Conservation (phyloP, 345 rosid genomes). For the Citrus mangshanensis region DNA sequence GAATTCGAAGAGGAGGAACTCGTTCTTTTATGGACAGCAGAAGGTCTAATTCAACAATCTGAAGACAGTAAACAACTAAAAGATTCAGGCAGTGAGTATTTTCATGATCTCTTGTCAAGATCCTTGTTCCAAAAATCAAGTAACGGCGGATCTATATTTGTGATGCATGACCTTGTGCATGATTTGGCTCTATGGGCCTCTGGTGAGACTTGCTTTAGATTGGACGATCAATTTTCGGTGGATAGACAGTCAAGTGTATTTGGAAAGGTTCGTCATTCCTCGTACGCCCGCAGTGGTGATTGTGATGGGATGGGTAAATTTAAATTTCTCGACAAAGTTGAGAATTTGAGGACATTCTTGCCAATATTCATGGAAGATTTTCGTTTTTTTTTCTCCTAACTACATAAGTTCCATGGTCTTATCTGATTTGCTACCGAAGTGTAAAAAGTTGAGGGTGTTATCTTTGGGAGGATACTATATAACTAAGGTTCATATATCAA, state of each 20-base stretch:
- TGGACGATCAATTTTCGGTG: background rate
- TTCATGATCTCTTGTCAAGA: background rate
- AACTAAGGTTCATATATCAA: background rate
- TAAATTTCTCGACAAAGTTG: background rate
- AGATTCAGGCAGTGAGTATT: background rate
- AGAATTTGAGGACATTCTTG: background rate
- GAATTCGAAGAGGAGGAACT: background rate
- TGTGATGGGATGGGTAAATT: background rate
- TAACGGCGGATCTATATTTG: background rate
- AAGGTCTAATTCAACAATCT: slow-evolving; percentile 11
- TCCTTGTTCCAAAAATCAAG: background rate
- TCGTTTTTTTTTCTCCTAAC: too few species aligned
- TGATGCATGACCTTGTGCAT: background rate
- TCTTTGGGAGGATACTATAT: background rate
- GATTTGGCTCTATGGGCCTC: background rate
- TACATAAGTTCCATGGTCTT: background rate
- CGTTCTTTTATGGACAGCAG: slow-evolving; percentile 24
- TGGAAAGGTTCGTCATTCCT: background rate
- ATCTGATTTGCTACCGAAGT: background rate
- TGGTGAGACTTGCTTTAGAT: background rate
- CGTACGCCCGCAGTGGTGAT: background rate
- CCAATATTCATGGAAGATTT: background rate
- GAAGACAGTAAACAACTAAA: background rate
- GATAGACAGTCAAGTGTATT: too few species aligned
- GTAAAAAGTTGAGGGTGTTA: background rate